Base-by-base conservation (phyloP, 352 stramenopile species). In the Phytophthora tentaculata region DNA sequence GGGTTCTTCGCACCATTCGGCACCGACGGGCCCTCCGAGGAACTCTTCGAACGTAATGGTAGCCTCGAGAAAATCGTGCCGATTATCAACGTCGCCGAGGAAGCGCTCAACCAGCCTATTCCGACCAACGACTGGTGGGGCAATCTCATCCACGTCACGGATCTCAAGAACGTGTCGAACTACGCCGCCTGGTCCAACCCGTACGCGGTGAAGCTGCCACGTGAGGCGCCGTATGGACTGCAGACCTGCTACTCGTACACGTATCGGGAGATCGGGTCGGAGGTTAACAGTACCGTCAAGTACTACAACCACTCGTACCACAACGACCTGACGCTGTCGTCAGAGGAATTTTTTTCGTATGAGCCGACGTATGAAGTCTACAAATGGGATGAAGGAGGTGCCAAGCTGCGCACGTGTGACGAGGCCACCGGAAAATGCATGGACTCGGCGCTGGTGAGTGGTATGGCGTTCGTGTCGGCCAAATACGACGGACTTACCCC, bases 61-160 rank as follows among this genome's bases (percentile, higher is more conserved):
- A 76, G 69, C 3, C 78, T 91, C 29, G 56, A 59, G 19, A 71
- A 72, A 29, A 51, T 91, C 2, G 79, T 81, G 20, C 83, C 83
- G 3, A 79, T 88, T 67, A 73, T 90, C 37, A 90, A 92, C 66
- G 72, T 90, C 51, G 81, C 76, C 17, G 3, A 72, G 28, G 77
- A 89, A 28, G 60, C 83, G 20, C 64, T 90, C 19, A 64, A 74
- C 16, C 44, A 84, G 48, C 64, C 86, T 2, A 88, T 94, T 60
- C 86, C 86, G 53, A 94, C 84, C 19, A 94, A 94, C 72, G 79
- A 91, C 57, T 94, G 86, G 86, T 94, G 86, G 86, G 83, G 77
- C 19, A 94, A 92, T 63, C 56, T 91, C 44, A 90, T 94, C 48
- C 75, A 86, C 69, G 77, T 77, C 13, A 84, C 69, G 1, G 71